A percentile compares a stretch with the other conserved stretches of the same genome.
phyloP scores from a whole-genome alignment of 2,329 filamentous ascomycete genomes.

The Aschersonia sp. region DNA sequence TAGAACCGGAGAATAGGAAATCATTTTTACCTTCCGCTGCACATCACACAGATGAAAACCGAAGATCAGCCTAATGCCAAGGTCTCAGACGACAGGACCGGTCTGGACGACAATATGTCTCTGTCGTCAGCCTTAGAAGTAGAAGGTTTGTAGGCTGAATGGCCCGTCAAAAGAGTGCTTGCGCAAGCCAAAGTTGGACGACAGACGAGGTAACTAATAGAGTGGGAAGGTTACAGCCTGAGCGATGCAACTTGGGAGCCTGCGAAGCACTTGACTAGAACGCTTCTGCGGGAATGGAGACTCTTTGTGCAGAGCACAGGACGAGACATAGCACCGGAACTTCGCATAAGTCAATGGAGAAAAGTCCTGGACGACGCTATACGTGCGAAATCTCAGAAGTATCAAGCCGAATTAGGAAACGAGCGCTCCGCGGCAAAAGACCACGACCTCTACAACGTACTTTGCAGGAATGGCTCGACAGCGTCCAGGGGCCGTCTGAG shows the following conservation, averaged over 20 bases:
- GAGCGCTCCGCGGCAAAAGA: constrained; percentile 19
- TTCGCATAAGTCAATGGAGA: constrained; percentile 23
- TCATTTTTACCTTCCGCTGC: too few relatives aligned
- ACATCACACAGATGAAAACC: too few relatives aligned
- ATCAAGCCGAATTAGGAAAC: constrained; percentile 28
- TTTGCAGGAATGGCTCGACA: constrained; percentile 2
- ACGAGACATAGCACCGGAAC: constrained; percentile 17
- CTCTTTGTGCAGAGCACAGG: constrained; percentile 21
- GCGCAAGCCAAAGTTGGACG: constrained; percentile 23
- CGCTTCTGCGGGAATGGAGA: constrained; percentile 27
- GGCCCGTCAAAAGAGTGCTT: constrained; percentile 35
- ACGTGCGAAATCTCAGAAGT: constrained; percentile 18
- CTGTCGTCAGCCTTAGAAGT: constrained; percentile 18
- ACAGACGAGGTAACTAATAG: constrained; percentile 16
- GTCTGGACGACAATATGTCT: constrained; percentile 13
- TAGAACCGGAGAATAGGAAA: too few relatives aligned
- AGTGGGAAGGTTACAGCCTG: constrained; percentile 21
- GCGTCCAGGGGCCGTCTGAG: constrained; percentile 1
- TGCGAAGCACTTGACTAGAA: constrained; percentile 21
- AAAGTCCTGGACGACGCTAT: constrained; percentile 14
- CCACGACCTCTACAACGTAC: constrained; percentile 1
- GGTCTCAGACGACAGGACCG: background rate
- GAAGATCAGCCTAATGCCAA: too few relatives aligned
- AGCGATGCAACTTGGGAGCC: constrained; percentile 36
- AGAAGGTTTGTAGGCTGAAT: constrained; percentile 24